A percentile compares a stretch with the other conserved stretches of the same genome.
Conservation (phyloP, 176 grass and related monocot genomes). For the Chrysopogon serrulatus region DNA sequence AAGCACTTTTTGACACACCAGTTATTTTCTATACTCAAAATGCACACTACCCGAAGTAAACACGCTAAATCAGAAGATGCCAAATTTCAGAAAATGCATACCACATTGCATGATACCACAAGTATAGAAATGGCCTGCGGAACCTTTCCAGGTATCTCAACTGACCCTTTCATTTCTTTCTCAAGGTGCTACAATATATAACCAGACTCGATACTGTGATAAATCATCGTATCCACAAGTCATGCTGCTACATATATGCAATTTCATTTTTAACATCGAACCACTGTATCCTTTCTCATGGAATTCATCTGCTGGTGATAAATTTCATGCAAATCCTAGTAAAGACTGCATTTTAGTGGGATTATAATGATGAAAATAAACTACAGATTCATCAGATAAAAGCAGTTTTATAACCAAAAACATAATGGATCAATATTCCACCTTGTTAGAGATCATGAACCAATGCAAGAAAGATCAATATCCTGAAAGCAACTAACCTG, state of each 20-base stretch:
- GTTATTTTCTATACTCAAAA: neutral
- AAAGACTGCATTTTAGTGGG: neutral
- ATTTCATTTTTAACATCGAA: neutral
- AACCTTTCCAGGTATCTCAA: neutral
- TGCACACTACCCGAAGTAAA: neutral
- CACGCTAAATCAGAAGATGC: neutral
- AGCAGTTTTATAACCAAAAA: neutral
- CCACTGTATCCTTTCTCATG: neutral
- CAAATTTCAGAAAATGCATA: neutral
- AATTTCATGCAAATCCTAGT: neutral
- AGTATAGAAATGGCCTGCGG: neutral
- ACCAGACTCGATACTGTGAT: neutral
- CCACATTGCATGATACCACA: neutral
- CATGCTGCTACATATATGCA: neutral
- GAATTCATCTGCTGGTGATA: neutral
- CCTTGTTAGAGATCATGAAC: neutral
- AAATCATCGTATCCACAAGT: neutral
- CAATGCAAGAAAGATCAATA: neutral
- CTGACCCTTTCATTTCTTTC: neutral
- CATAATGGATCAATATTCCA: neutral
- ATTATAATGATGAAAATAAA: neutral
- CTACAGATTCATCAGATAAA: neutral
- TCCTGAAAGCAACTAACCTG: conserved; percentile 34
- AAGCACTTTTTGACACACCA: neutral
- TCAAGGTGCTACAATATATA: neutral